Conservation (phyloP, 192 early-diverging fungal species). For the Coemansia sp. region DNA sequence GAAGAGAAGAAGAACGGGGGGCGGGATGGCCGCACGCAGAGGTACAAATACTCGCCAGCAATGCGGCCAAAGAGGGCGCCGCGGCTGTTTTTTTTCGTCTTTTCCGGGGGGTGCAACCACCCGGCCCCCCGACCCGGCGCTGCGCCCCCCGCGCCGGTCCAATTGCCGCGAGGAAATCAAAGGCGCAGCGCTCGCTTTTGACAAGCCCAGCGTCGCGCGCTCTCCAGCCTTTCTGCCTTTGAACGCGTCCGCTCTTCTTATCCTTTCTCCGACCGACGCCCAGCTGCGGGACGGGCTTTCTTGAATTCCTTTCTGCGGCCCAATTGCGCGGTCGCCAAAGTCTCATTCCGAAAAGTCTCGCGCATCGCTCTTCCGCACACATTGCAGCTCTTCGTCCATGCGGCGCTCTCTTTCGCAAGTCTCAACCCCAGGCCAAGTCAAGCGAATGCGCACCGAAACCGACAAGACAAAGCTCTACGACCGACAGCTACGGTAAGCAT, state of each 20-base stretch:
- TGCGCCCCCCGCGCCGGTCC: neutral
- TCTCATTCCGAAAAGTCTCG: neutral
- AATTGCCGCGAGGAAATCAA: neutral
- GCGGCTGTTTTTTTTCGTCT: constrained; percentile 5
- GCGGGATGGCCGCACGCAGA: constrained; percentile 1
- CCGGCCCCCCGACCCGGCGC: neutral
- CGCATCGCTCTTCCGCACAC: neutral
- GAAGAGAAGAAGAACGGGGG: neutral
- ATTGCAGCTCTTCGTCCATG: constrained; percentile 12
- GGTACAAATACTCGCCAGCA: constrained; percentile 6
- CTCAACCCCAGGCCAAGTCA: constrained; percentile 8
- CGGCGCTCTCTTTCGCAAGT: constrained; percentile 23
- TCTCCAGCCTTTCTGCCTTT: neutral
- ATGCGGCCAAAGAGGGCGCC: neutral
- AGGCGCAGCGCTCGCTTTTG: neutral
- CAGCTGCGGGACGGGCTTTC: neutral
- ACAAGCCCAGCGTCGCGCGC: neutral
- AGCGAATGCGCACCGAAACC: constrained; percentile 40
- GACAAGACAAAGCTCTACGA: constrained; percentile 44
- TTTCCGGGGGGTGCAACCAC: neutral
- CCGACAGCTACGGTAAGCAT: constrained; percentile 39
- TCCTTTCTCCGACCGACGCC: too few species aligned
- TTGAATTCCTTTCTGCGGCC: neutral
- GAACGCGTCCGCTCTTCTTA: neutral
- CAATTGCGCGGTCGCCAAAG: neutral